These are phyloP conservation scores for Trypanosoma congolense DNA, from an alignment of 208 protist species.

Conservation along the genomic window DNA sequence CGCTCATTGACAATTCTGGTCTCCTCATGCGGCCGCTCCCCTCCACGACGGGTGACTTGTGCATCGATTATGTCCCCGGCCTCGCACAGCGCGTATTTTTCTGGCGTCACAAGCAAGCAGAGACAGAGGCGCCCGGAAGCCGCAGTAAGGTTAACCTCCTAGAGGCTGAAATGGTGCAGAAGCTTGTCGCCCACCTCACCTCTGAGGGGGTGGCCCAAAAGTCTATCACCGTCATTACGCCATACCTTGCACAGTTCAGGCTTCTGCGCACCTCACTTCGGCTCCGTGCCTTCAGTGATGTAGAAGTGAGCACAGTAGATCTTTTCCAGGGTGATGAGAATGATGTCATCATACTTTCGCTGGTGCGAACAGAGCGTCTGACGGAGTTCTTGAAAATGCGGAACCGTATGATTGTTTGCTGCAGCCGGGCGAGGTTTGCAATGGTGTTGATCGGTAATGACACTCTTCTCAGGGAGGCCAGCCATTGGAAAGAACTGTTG, in stretches of 20 bases:
- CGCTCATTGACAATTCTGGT: constrained; percentile 53
- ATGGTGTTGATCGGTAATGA: constrained; percentile 88
- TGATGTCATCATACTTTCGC: constrained; percentile 91
- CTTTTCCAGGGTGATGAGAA: constrained; percentile 95
- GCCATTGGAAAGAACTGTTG: constrained; percentile 75
- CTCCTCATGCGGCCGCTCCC: constrained; percentile 54
- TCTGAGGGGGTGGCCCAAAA: constrained; percentile 81
- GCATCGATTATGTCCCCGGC: constrained; percentile 53
- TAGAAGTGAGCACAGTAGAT: constrained; percentile 91
- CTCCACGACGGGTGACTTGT: constrained; percentile 23
- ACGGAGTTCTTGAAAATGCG: constrained; percentile 92
- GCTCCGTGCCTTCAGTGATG: constrained; percentile 56
- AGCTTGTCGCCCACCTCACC: constrained; percentile 66
- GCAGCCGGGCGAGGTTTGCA: constrained; percentile 89
- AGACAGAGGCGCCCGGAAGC: constrained; percentile 71
- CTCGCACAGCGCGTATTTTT: constrained; percentile 79
- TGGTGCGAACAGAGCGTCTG: constrained; percentile 90
- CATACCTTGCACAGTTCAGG: constrained; percentile 91
- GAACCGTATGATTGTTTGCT: constrained; percentile 93
- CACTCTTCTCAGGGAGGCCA: constrained; percentile 58
- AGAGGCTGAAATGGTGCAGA: constrained; percentile 76
- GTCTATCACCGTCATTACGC: constrained; percentile 92
- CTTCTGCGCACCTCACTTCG: constrained; percentile 74
- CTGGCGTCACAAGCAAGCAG: constrained; percentile 81
- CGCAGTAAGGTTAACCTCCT: constrained; percentile 85